phyloP scores from a whole-genome alignment of 495 filamentous ascomycete genomes.

The Apiosordaria backusii region DNA sequence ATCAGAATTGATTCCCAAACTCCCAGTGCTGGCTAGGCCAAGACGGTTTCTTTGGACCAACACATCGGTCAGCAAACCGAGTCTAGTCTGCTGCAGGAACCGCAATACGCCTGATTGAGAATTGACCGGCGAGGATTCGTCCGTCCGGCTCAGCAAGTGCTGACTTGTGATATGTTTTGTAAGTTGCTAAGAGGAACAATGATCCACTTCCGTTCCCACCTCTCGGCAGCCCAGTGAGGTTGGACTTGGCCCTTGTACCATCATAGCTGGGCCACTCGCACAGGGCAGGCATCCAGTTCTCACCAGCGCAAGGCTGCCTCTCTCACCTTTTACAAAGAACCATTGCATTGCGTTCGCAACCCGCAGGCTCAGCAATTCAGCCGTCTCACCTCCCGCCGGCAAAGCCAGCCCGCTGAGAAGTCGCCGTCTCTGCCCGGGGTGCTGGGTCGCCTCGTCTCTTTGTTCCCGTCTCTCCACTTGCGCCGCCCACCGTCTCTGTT shows the following conservation, averaged over 20 bases:
- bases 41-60: not conserved
- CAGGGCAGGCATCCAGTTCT: slow-evolving; percentile 1
- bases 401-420: not conserved
- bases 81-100: slow-evolving; percentile 8
- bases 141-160: not conserved
- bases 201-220: not conserved
- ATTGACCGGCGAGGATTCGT: not conserved
- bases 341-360: not conserved
- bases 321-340: slow-evolving; percentile 9
- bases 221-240: not conserved
- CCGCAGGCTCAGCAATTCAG: not conserved
- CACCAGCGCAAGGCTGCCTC: slow-evolving; percentile 3
- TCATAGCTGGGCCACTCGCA: slow-evolving; percentile 11
- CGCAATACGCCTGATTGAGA: not conserved
- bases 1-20: not conserved
- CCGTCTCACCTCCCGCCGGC: not conserved
- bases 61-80: slow-evolving; percentile 7
- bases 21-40: not conserved
- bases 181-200: not conserved
- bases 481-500: not conserved
- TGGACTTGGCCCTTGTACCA: not conserved
- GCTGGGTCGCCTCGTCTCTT: not conserved
- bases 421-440: not conserved
- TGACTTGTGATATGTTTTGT: slow-evolving; percentile 8
- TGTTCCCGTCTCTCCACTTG: not conserved